Conservation (phyloP, 75 land plant species). For the Pinus taeda region DNA sequence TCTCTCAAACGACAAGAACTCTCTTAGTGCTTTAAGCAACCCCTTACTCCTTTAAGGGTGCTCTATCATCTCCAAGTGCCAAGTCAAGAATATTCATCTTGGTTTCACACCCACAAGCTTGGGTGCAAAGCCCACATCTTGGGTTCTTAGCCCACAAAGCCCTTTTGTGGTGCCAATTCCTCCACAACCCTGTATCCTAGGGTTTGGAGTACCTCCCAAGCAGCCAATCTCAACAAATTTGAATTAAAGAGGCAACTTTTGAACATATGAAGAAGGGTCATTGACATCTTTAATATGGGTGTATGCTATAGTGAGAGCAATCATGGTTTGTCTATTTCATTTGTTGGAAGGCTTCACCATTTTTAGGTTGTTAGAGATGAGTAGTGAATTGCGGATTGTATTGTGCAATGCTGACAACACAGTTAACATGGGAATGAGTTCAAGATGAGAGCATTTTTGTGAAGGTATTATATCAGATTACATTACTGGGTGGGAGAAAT, state of each 20-base stretch:
- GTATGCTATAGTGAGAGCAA: neutral
- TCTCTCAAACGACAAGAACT: too few species aligned
- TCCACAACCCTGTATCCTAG: too few species aligned
- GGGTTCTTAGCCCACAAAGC: too few species aligned
- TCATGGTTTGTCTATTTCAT: neutral
- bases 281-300: constrained; percentile 3
- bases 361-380: constrained; percentile 7
- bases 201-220: too few species aligned
- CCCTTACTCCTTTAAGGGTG: too few species aligned
- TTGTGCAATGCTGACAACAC: neutral
- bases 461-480: neutral
- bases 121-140: too few species aligned
- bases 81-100: too few species aligned
- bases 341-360: neutral
- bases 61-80: too few species aligned
- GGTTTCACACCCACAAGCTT: too few species aligned
- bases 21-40: too few species aligned
- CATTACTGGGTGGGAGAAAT: neutral
- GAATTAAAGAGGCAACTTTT: neutral
- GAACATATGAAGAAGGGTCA: neutral
- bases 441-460: neutral
- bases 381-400: neutral
- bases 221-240: neutral
- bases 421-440: neutral
- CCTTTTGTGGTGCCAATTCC: neutral